A percentile compares a stretch with the other conserved stretches of the same genome.
These are phyloP conservation scores for Sphagnum fallax DNA, from an alignment of 228 moss, liverwort and hornwort species.

Conservation along the genomic window DNA sequence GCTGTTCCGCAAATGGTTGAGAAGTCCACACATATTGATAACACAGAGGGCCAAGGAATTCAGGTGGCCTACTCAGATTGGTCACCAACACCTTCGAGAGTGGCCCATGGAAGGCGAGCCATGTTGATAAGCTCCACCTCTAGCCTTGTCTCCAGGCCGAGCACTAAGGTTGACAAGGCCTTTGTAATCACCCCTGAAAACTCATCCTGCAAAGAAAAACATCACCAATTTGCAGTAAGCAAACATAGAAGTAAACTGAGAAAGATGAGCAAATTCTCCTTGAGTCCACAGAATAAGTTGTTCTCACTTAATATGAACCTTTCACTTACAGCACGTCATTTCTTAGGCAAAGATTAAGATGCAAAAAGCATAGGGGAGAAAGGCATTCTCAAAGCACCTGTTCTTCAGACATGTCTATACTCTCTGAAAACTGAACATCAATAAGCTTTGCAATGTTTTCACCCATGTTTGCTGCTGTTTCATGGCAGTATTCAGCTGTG, in stretches of 20 bases:
- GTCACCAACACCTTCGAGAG: constrained; percentile 98
- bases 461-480: constrained; percentile 96
- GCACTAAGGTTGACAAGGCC: constrained; percentile 89
- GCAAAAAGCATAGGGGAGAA: too few relatives aligned
- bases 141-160: constrained; percentile 90
- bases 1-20: too few relatives aligned
- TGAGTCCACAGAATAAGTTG: too few relatives aligned
- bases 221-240: not conserved
- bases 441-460: constrained; percentile 98
- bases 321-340: too few relatives aligned
- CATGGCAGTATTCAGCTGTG: constrained; percentile 98
- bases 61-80: constrained; percentile 83
- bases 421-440: constrained; percentile 96
- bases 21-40: too few relatives aligned
- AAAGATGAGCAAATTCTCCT: not conserved
- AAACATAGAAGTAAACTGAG: not conserved
- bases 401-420: constrained; percentile 99
- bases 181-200: constrained; percentile 97
- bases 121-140: constrained; percentile 94
- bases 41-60: not conserved
- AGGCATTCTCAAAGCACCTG: constrained; percentile 38
- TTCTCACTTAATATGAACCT: too few relatives aligned
- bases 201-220: constrained; percentile 63
- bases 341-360: too few relatives aligned
- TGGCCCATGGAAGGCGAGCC: constrained; percentile 97